Percentiles rank a stretch among this genome's conserved stretches.
These are phyloP conservation scores for sweet orange (Citrus sinensis) DNA, from an alignment of 345 rosid species.

Conservation along the genomic window DNA sequence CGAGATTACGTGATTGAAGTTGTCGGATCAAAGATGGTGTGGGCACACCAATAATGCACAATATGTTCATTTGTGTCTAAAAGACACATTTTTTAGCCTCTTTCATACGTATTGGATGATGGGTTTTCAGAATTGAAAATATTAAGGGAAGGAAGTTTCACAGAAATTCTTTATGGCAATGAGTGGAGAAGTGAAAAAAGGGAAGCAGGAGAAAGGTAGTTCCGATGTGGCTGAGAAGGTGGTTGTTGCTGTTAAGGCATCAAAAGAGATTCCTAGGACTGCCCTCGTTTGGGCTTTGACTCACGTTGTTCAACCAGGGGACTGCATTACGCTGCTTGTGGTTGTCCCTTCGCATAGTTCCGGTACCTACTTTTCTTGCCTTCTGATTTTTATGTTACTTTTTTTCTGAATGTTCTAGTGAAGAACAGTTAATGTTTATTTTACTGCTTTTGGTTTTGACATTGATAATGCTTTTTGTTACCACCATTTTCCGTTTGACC, in stretches of 20 bases:
- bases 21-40: constrained; percentile 37
- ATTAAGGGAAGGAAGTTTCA: constrained; percentile 6
- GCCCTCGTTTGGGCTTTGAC: constrained; percentile 98
- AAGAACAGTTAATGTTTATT: background rate
- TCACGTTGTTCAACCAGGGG: constrained; percentile 94
- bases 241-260: constrained; percentile 93
- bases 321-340: constrained; percentile 85
- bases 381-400: background rate
- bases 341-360: constrained; percentile 71
- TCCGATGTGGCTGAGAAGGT: constrained; percentile 66
- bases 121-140: constrained; percentile 23
- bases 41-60: constrained; percentile 38
- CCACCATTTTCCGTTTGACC: background rate
- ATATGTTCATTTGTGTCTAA: constrained; percentile 14
- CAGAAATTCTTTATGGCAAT: constrained; percentile 27
- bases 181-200: constrained; percentile 59
- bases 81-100: constrained; percentile 20
- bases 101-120: constrained; percentile 14
- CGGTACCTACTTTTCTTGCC: constrained; percentile 39
- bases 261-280: constrained; percentile 87
- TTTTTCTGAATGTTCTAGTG: background rate
- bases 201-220: constrained; percentile 48
- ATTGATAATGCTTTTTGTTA: background rate
- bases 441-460: background rate
- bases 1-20: constrained; percentile 32